Conservation (phyloP, 2,329 filamentous ascomycete genomes). For the Chaetothyriales sp. region DNA sequence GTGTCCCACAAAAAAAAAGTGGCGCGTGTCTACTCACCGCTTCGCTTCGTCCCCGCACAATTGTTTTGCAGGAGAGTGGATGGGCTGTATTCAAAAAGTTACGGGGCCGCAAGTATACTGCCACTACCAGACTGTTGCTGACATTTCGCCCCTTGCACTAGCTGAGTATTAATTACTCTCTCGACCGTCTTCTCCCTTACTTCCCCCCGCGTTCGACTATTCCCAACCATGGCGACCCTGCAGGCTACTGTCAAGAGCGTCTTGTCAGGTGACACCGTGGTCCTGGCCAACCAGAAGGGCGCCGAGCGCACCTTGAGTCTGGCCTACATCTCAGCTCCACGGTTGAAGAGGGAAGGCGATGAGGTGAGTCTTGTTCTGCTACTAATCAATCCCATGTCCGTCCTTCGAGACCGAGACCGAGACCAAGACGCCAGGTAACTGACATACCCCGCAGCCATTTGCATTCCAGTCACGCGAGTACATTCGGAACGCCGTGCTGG, state of each 20-base stretch:
- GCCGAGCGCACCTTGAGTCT: constrained; percentile 78
- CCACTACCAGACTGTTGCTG: background rate
- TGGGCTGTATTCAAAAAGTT: background rate
- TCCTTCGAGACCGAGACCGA: background rate
- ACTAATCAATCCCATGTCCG: background rate
- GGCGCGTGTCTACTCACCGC: background rate
- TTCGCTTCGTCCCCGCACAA: background rate
- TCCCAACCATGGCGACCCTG: constrained; percentile 19
- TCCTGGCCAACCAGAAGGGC: constrained; percentile 65
- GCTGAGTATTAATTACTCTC: background rate
- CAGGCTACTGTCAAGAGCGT: constrained; percentile 78
- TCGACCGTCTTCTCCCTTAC: background rate
- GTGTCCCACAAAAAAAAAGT: background rate
- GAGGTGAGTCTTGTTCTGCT: constrained; percentile 38
- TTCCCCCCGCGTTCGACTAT: background rate
- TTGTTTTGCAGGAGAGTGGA: background rate
- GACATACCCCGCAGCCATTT: constrained; percentile 40
- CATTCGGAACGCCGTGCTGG: constrained; percentile 67
- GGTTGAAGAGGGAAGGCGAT: constrained; percentile 74
- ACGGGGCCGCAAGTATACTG: background rate
- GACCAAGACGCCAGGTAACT: constrained; percentile 3
- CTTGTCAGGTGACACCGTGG: constrained; percentile 79
- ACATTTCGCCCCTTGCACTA: background rate
- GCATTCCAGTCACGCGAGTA: constrained; percentile 92
- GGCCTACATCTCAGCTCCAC: constrained; percentile 80